phyloP scores from a whole-genome alignment of 495 filamentous ascomycete species.

The Copromyces sp. region DNA sequence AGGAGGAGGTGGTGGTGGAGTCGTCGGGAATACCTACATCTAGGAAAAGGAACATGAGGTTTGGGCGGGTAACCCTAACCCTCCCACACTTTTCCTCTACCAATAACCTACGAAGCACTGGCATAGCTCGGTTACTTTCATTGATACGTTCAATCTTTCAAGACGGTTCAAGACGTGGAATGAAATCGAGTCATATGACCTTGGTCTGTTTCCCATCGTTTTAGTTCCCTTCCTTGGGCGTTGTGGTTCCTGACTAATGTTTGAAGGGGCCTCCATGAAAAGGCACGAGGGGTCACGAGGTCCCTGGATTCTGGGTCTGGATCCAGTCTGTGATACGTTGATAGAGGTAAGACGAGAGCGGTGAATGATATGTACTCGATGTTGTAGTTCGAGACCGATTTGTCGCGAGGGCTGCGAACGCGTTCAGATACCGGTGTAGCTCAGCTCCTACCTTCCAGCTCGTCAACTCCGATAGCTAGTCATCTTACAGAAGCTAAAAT shows the following conservation, averaged over 20 bases:
- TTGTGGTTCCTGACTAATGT: constrained; percentile 10
- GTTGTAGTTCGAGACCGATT: neutral
- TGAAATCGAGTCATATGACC: constrained; percentile 9
- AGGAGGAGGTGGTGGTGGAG: neutral
- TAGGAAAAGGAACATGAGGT: neutral
- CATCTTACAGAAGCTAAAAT: neutral
- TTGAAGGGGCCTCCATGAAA: constrained; percentile 3
- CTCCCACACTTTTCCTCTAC: neutral
- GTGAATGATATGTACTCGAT: neutral
- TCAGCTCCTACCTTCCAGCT: neutral
- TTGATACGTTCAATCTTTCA: neutral
- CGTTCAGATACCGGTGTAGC: neutral
- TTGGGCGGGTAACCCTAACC: neutral
- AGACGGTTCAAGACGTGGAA: too few species aligned
- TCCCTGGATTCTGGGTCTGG: neutral
- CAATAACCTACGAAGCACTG: neutral
- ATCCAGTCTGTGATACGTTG: neutral
- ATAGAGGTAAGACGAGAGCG: neutral
- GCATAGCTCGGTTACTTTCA: neutral
- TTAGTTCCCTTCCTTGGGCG: neutral
- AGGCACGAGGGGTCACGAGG: constrained; percentile 9
- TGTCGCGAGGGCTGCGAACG: neutral
- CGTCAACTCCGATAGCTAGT: neutral
- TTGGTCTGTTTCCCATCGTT: neutral
- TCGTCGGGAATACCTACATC: too few species aligned